Percentiles rank a stretch among this genome's conserved stretches.
Conservation (phyloP, 108 stramenopile genomes). For the Cylindrotheca closterium region DNA sequence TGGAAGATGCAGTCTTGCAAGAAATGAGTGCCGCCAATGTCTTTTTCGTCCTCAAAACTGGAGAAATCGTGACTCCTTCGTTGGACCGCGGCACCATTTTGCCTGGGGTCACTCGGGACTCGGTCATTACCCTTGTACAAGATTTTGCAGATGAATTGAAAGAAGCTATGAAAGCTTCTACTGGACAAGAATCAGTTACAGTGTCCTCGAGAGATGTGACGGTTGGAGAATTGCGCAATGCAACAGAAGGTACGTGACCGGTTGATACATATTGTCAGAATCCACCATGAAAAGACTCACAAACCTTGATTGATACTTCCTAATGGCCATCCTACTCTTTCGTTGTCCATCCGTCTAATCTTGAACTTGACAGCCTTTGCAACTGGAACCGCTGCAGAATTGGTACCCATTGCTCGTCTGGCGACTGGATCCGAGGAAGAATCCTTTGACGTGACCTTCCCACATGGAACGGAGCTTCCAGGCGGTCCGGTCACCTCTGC, state of each 20-base stretch:
- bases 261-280: neutral
- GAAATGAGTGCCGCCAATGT: constrained; percentile 84
- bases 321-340: neutral
- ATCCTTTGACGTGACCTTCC: constrained; percentile 49
- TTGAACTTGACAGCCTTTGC: constrained; percentile 68
- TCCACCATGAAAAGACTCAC: neutral
- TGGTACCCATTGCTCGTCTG: constrained; percentile 71
- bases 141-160: constrained; percentile 67
- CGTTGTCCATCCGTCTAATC: neutral
- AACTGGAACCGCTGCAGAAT: constrained; percentile 82
- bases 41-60: constrained; percentile 76
- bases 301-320: neutral
- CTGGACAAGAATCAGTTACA: constrained; percentile 44
- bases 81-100: constrained; percentile 78
- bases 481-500: constrained; percentile 73
- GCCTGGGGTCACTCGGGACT: constrained; percentile 79
- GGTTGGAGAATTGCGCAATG: constrained; percentile 67
- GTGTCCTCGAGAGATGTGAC: constrained; percentile 75
- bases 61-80: constrained; percentile 80
- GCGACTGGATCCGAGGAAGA: constrained; percentile 64
- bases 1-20: constrained; percentile 63
- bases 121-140: constrained; percentile 56
- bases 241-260: constrained; percentile 48
- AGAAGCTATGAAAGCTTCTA: constrained; percentile 50
- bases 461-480: constrained; percentile 51